Base-by-base conservation (phyloP, 1,284 basidiomycete genomes). In the Pterula multifida region DNA sequence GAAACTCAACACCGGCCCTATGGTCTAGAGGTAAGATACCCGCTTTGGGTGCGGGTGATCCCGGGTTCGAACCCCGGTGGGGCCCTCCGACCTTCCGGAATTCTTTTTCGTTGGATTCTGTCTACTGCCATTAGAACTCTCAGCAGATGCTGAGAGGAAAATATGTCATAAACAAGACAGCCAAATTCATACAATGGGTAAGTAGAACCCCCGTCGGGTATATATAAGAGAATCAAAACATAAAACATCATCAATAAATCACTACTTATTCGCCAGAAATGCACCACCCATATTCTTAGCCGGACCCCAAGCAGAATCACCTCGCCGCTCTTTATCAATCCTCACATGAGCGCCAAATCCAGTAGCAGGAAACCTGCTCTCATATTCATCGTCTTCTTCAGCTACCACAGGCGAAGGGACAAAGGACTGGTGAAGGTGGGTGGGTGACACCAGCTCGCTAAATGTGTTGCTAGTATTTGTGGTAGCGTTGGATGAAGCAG, bases 21-120 rank as follows among this genome's bases (percentile, higher is more conserved):
- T 42, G 39, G 39, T 42, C 39, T 42, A 42, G 39, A 11, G 39
- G 39, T 42, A 42, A 42, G 39, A 42, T 42, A 42, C 39, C 39
- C 39, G 39, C 39, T 42, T 42, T 42, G 39, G 39, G 39, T 42
- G 39, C 39, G 39, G 39, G 39, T 42, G 39, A 42, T 22, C 39
- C 39, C 19, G 39, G 39, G 39, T 42, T 42, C 39, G 39, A 42
- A 42, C 39, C 39, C 39, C 39, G 19, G 39, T 42, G 39, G 39
- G 39, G 39, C 39, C 39, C 39, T 42, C 9, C 17, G n/a, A n/a
- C n/a, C n/a, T n/a, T n/a, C n/a, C n/a, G n/a, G n/a, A n/a, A n/a
- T n/a, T n/a, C n/a, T n/a, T n/a, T n/a, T n/a, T n/a, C n/a, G n/a
- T n/a, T n/a, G n/a, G n/a, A n/a, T n/a, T n/a, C n/a, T n/a, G n/a